Evolutionary conservation across 1,139 yeast genomes (phyloP), one percentile per base, ranked within the genome.

Genomic region (Suhomyces panamericanus): DNA sequence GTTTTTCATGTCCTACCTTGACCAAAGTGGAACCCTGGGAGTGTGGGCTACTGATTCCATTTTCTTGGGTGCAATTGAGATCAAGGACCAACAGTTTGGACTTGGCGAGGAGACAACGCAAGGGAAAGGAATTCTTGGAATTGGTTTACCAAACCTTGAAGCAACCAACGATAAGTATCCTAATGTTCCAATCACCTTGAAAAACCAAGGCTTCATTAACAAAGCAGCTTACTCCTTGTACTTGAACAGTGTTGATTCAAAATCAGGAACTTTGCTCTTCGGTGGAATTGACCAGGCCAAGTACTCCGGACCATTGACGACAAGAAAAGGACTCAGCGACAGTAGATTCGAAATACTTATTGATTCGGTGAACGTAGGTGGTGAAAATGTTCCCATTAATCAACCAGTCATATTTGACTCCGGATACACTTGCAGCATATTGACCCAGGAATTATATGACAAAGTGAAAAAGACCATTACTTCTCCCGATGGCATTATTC

Each of bases 131-230:
- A 53, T 62, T 13, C 47, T 62, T 9, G 67, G 67, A 20, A 77
- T 83, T 48, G 86, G 86, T 5, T 27, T 36, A 17, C 10, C 14
- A 10, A 6, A 13, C 5, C 15, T 9, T 16, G 47, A 41, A 32
- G 33, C 38, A 4, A 12, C n/a, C 6, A 26, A 10, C n/a, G n/a
- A 26, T 4, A 10, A 10, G n/a, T 26, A 66, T 44, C 43, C 49
- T 22, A 62, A 52, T 44, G 48, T 60, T 32, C 65, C 67, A 2
- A 29, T 41, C 20, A 51, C 51, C 8, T 56, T 64, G 54, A 55
- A 55, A 47, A 38, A 44, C n/a, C 52, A 54, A 26, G 65, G 67
- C 2, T 40, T 47, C 13, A 59, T 60, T 39, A 39, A 42, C 20
- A 57, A 55, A 41, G 48, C 47, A 8, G 55, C 58, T 16, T 62